Percentiles rank a stretch among this genome's conserved stretches.
Evolutionary conservation across 306 rosid species (phyloP).

Genomic region (Corylus avellana): DNA sequence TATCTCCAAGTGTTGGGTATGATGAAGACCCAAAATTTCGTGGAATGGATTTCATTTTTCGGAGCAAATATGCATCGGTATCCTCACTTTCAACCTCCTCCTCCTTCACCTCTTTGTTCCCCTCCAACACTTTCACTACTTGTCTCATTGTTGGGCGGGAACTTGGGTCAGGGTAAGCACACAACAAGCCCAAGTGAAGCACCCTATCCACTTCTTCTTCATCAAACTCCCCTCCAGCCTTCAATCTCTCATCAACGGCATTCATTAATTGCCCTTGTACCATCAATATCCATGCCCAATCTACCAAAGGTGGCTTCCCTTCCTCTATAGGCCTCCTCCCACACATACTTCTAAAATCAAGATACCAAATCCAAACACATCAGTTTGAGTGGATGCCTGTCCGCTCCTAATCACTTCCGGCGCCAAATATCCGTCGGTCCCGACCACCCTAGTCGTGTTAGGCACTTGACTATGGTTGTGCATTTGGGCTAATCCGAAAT

Average conservation of each 20-base stretch:
- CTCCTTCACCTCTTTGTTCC: conserved; percentile 34
- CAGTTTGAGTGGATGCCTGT: conserved; percentile 64
- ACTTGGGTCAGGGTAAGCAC: conserved; percentile 68
- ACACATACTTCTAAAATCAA: conserved; percentile 78
- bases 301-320: conserved; percentile 60
- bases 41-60: conserved; percentile 45
- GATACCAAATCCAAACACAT: conserved; percentile 75
- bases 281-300: conserved; percentile 60
- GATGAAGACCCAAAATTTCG: conserved; percentile 32
- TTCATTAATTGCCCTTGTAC: conserved; percentile 43
- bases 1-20: conserved; percentile 77
- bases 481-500: conserved; percentile 80
- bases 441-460: conserved; percentile 69
- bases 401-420: conserved; percentile 72
- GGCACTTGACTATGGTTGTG: conserved; percentile 64
- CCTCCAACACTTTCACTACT: conserved; percentile 62
- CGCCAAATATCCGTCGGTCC: conserved; percentile 81
- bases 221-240: conserved; percentile 37
- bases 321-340: conserved; percentile 85
- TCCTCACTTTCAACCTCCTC: conserved; percentile 51
- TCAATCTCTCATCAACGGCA: conserved; percentile 62
- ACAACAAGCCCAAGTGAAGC: conserved; percentile 73
- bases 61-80: conserved; percentile 50
- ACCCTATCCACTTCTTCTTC: conserved; percentile 57
- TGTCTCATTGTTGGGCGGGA: conserved; percentile 77